Conservation (phyloP, 2,329 filamentous ascomycete genomes). For the Aspergillus chevalieri region DNA sequence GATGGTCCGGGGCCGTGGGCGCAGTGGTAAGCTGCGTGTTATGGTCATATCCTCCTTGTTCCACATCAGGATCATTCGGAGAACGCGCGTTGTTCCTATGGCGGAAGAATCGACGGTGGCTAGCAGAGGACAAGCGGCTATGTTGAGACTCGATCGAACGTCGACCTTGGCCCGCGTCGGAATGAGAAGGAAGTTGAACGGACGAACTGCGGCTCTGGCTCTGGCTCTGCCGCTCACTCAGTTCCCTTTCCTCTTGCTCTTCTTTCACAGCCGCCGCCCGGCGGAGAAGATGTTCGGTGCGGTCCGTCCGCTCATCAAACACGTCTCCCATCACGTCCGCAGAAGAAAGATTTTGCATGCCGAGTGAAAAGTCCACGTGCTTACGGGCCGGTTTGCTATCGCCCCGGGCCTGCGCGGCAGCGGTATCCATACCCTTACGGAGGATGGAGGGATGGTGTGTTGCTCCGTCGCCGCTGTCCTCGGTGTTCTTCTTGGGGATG, state of each 20-base stretch:
- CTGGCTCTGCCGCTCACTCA: background rate
- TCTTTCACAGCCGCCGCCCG: too few species aligned
- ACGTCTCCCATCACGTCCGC: constrained; percentile 59
- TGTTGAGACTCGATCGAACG: background rate
- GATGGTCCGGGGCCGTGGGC: too few species aligned
- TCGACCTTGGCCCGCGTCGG: background rate
- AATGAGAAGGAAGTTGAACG: background rate
- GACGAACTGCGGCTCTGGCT: background rate
- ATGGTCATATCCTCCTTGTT: background rate
- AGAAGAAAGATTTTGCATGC: constrained; percentile 55
- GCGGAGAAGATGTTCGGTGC: too few species aligned
- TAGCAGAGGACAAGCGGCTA: background rate
- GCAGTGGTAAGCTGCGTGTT: background rate
- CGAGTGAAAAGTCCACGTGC: constrained; percentile 65
- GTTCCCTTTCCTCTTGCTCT: too few species aligned
- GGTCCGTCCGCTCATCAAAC: constrained; percentile 48
- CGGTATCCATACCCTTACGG: constrained; percentile 43
- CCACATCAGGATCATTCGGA: background rate
- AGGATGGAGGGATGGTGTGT: constrained; percentile 48
- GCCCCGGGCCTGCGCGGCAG: constrained; percentile 44
- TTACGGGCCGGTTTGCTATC: constrained; percentile 56
- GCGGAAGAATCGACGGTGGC: background rate
- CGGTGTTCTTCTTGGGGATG: constrained; percentile 33
- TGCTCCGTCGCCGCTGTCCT: constrained; percentile 37
- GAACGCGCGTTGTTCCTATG: background rate